Conservation (phyloP, 495 filamentous ascomycete species). For the Cetradonia linearis region DNA sequence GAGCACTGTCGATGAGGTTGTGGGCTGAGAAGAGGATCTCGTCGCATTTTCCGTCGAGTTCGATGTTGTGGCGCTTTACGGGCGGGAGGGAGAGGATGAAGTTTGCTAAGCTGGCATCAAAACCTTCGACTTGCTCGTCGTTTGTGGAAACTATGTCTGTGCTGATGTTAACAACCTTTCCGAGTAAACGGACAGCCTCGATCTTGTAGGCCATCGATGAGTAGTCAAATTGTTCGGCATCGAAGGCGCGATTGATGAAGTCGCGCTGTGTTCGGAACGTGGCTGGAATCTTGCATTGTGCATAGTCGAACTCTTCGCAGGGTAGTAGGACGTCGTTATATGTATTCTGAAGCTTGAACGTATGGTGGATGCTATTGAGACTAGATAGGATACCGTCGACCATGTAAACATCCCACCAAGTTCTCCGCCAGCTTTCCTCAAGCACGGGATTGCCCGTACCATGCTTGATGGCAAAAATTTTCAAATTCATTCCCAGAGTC, state of each 20-base stretch:
- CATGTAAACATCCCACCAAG: conserved; percentile 33
- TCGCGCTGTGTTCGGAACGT: neutral
- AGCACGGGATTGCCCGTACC: conserved; percentile 22
- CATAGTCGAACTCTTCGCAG: neutral
- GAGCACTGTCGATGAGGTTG: conserved; percentile 5
- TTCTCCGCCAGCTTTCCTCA: conserved; percentile 31
- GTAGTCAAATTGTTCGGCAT: neutral
- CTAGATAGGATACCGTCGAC: conserved; percentile 27
- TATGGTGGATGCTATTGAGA: conserved; percentile 3
- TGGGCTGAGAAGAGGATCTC: conserved; percentile 4
- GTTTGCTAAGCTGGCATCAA: conserved; percentile 1
- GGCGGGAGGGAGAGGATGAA: conserved; percentile 5
- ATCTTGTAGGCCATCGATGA: conserved; percentile 3
- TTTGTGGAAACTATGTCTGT: neutral
- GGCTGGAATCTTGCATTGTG: neutral
- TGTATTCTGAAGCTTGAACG: neutral
- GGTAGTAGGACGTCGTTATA: neutral
- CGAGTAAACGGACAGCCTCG: neutral
- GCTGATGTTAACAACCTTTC: conserved; percentile 2
- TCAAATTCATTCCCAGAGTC: conserved; percentile 25
- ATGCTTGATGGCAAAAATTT: conserved; percentile 22
- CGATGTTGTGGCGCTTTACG: neutral
- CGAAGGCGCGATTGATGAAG: neutral
- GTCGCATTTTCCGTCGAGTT: conserved; percentile 3
- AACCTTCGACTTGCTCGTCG: conserved; percentile 2